Evolutionary conservation across 768 basidiomycete genomes (phyloP), one percentile per base, ranked within the genome.

Genomic region (Lactarius pseudohatsudake): DNA sequence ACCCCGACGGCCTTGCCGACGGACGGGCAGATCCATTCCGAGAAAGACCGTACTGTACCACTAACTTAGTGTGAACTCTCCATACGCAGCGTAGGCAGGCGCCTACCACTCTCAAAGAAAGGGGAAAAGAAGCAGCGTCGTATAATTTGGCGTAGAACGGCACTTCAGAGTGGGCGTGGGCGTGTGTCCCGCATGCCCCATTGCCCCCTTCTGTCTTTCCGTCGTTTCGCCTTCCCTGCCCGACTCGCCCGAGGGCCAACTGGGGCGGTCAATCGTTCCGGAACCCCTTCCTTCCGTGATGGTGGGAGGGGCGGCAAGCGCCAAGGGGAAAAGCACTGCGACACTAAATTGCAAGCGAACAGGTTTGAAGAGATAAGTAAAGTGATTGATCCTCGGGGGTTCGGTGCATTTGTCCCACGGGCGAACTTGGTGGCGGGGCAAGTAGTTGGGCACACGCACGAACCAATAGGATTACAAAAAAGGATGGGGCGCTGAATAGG

Each of bases 401-500:
- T 53, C 50, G 50, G 26, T 26, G 11, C 11, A 4, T 15, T 15
- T 50, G 20, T 53, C 26, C 50, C 50, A 53, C 50, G 26, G 50
- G 13, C 22, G 50, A 53, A 53, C 5, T 4, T 26, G 26, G 22
- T 53, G 13, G 22, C 50, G 1, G 4, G 26, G 26, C n/a, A 13
- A 11, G 50, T 15, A 15, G 38, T 22, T 11, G 47, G 47, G n/a
- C 22, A 50, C 59, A 34, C 28, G 3, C 10, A 32, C 28, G 30
- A 32, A 32, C 9, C 20, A 57, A 61, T 45, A 34, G n/a, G 32
- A 34, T 56, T 34, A 56, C 55, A 56, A 56, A 56, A 56, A 34
- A 8, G 2, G 57, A 40, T 26, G 57, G 5, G 5, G 47, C 50
- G 26, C 57, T 56, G 58, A 67, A 67, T 64, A 59, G 66, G 53